These are phyloP conservation scores for Gynostemma pentaphyllum DNA, from an alignment of 306 rosid genomes.

Conservation along the genomic window DNA sequence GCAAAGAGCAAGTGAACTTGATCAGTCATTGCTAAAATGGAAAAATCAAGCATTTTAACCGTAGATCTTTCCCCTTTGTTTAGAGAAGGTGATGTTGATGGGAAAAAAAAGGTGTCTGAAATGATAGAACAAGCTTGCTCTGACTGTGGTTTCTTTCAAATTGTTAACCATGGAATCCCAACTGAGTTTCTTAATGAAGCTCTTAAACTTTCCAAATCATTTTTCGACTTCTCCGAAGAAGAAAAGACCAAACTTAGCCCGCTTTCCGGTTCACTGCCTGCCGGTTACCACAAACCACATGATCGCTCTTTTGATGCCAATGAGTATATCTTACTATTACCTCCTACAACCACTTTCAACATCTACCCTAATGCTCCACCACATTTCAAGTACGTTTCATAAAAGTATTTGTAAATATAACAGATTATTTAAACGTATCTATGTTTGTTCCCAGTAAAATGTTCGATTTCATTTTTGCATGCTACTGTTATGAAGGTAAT, in stretches of 20 bases:
- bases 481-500: not conserved
- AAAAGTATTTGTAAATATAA: too few relatives aligned
- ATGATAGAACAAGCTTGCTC: slow-evolving; percentile 30
- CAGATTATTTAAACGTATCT: too few relatives aligned
- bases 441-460: too few relatives aligned
- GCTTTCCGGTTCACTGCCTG: slow-evolving; percentile 23
- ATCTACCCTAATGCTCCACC: slow-evolving; percentile 37
- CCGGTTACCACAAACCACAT: slow-evolving; percentile 29
- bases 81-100: slow-evolving; percentile 11
- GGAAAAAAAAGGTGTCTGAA: slow-evolving; percentile 16
- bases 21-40: too few relatives aligned
- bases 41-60: slow-evolving; percentile 19
- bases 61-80: slow-evolving; percentile 31
- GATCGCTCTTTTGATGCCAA: slow-evolving; percentile 21
- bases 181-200: slow-evolving; percentile 20
- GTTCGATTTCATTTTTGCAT: not conserved
- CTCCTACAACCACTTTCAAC: slow-evolving; percentile 29
- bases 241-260: slow-evolving; percentile 29
- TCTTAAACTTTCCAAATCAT: slow-evolving; percentile 20
- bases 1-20: too few relatives aligned
- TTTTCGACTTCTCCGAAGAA: slow-evolving; percentile 26
- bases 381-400: slow-evolving; percentile 15
- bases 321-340: slow-evolving; percentile 23
- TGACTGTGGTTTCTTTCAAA: slow-evolving; percentile 42
- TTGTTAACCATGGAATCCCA: slow-evolving; percentile 35